Evolutionary conservation across 306 rosid species (phyloP).

Genomic region (Cucumis hystrix): DNA sequence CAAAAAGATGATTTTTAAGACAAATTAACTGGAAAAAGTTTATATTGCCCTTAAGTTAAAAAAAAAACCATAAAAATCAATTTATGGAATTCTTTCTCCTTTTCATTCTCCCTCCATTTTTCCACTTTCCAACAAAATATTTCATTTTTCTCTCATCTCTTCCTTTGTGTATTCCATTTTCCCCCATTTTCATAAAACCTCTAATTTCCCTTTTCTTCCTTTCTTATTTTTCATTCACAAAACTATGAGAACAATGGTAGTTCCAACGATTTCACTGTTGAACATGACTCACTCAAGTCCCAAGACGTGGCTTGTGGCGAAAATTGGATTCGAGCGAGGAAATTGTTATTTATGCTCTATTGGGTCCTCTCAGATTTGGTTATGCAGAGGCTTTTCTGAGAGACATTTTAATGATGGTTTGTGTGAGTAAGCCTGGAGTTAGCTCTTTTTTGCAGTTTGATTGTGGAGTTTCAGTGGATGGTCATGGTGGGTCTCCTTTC

Average conservation of each 20-base stretch:
- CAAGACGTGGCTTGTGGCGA: conserved; percentile 54
- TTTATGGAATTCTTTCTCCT: too few relatives aligned
- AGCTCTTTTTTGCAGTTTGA: conserved; percentile 61
- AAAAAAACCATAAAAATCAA: too few relatives aligned
- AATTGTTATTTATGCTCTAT: conserved; percentile 53
- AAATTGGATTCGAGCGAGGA: conserved; percentile 53
- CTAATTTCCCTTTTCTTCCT: background rate
- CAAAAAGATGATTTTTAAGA: too few relatives aligned
- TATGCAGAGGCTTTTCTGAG: conserved; percentile 22
- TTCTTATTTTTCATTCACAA: conserved; percentile 17
- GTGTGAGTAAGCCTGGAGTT: conserved; percentile 50
- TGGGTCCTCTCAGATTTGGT: conserved; percentile 30
- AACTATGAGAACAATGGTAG: conserved; percentile 14
- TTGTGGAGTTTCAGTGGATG: conserved; percentile 27
- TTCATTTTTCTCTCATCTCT: too few relatives aligned
- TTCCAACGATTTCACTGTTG: conserved; percentile 47
- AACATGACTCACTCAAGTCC: conserved; percentile 34
- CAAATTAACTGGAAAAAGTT: too few relatives aligned
- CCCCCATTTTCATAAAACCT: background rate
- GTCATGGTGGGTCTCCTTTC: conserved; percentile 22
- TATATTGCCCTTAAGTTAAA: too few relatives aligned
- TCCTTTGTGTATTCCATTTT: background rate
- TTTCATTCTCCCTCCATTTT: too few relatives aligned
- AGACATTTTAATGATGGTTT: conserved; percentile 56
- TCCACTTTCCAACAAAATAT: too few relatives aligned